Base-by-base conservation (phyloP, 1,139 yeast species). In the Suhomyces chickasaworum region DNA sequence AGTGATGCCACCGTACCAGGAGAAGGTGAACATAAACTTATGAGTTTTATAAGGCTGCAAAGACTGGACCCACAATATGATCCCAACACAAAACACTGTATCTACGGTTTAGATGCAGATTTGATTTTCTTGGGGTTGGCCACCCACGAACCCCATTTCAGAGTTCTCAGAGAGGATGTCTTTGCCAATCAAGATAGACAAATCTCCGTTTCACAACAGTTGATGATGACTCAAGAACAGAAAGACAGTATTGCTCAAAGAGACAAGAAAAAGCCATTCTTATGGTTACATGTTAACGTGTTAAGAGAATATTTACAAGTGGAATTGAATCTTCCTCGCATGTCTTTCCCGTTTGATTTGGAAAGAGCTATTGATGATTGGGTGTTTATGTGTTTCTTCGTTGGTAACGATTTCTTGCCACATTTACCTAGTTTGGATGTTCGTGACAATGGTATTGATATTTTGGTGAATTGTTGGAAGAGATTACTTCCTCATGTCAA, bases 1-100 rank as follows among this genome's bases (percentile, higher is more conserved):
- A 87, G 96, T 61, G 99, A 95, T 57, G 97, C 96, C 42, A 93
- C 95, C 27, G 98, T 91, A 10, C 99, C 99, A 1, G 99, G 99
- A 49, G 99, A 93, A 73, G 99, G 99, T 61, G 99, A 93, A 68
- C 99, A 93, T 73, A 93, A 93, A 65, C 86, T 93, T 57, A 95
- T 93, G 99, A 88, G 87, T 55, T 90, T 86, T 61, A 88, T 95
- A 56, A 82, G 99, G 58, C 78, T 85, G 42, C 89, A 88, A 67
- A 80, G 96, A 63, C 83, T 90, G 40, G 91, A 88, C 58, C 86
- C 93, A 0, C 88, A 81, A 61, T 90, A 91, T 65, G 79, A 88
- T 58, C 93, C 97, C 32, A 93, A 95, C 65, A 86, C 91, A 1
- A 81, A 88, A 37, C 99, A 95, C 66, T 90, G 97, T 68, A 83